Base-by-base conservation (phyloP, 345 rosid species). In the Moricandia arvensis region DNA sequence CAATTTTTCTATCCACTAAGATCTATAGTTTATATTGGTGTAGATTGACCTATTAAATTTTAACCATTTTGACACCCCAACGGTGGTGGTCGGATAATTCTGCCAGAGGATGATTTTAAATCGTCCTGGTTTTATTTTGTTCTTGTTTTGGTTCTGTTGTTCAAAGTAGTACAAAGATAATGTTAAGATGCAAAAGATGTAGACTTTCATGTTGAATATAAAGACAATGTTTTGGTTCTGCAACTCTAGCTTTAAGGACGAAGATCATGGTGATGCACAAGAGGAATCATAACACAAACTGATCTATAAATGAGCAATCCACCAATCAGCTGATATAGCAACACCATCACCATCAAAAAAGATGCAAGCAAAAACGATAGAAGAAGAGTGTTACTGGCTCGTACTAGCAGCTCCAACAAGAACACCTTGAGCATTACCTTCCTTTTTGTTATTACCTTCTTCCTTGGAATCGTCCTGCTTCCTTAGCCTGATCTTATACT, bases 361-460 rank as follows among this genome's bases (percentile, higher is more conserved):
- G 80, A 57, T 69, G 33, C 74, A 69, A 54, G 8, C 24, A n/a
- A 16, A 16, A 49, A 49, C 10, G 10, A 15, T 1, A n/a, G 5
- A 6, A 16, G 34, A 45, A 26, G 6, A 49, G 55, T 38, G 57
- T n/a, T 79, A 76, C 81, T 75, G 64, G 58, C 60, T 85, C 11
- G 90, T 86, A 73, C 89, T 74, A 68, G 97, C 83, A 69, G 97
- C 83, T 47, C 99, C 96, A 7, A 92, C 99, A 51, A 95, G 97
- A 72, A 95, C 99, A 66, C 99, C 97, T 83, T 94, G 97, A 81
- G 98, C 87, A 59, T 90, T 77, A 66, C 91, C 91, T 78, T 95
- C 97, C 81, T 95, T 78, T 38, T 72, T 72, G n/a, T n/a, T n/a
- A n/a, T 31, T 68, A 67, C 70, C 69, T 1, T 62, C 78, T 73